Evolutionary conservation across 1,284 basidiomycete genomes (phyloP), one percentile per base, ranked within the genome.

Genomic region (Ceratobasidium sp.): DNA sequence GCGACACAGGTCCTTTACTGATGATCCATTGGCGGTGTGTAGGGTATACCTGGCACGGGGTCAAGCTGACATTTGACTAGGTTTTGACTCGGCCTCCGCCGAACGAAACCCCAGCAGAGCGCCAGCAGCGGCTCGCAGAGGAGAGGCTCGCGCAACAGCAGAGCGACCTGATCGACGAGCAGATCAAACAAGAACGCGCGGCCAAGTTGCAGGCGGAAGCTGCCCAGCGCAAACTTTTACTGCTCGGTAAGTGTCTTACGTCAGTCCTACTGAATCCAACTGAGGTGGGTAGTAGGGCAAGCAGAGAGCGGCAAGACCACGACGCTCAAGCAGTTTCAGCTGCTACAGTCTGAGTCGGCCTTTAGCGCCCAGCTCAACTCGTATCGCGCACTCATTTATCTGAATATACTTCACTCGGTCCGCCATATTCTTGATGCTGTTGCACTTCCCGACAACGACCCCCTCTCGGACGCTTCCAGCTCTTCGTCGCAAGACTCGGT

Each of bases 261-360:
- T 34, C 45, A 34, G 50, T 52, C 55, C 27, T n/a, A 29, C 20
- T 6, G 3, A 8, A 17, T 47, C 13, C 5, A 57, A 32, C 40
- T 68, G 29, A 67, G 22, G 8, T 10, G 2, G 20, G 2, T 27
- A 17, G 20, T 56, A 71, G 70, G 70, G 10, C 70, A 71, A 34
- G 56, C 57, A n/a, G 67, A 71, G 42, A 69, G 67, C 12, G 70
- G 70, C 65, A 71, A 71, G 29, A 69, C 71, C 6, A 72, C 71
- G 31, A 70, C 69, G 29, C 65, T 72, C 15, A 72, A 72, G 53
- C 71, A 72, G 49, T 70, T 72, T 45, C 71, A 70, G 25, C 71
- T 72, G n/a, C 43, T 70, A 31, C 70, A 68, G 53, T 70, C 69
- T 25, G 43, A 49, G 6, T 56, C 65, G n/a, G 65, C 70, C 20